Conservation (phyloP, 805 yeast species). For the Wickerhamomyces xylosicus region DNA sequence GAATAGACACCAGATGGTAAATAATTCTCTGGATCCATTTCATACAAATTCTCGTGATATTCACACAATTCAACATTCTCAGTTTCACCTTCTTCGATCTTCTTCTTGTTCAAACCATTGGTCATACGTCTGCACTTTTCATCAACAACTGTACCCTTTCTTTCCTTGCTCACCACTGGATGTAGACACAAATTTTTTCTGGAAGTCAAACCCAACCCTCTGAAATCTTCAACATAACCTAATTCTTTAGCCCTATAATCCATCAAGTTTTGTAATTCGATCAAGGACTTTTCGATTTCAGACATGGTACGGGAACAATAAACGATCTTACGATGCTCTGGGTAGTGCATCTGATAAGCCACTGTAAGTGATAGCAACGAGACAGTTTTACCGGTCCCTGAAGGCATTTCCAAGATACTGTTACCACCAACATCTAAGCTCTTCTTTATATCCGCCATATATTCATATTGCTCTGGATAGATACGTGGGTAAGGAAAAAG, state of each 20-base stretch:
- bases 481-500: conserved; percentile 93
- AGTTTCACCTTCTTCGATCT: conserved; percentile 42
- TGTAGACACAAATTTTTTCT: conserved; percentile 92
- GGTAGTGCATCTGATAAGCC: conserved; percentile 91
- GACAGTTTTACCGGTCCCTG: conserved; percentile 97
- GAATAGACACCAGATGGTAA: conserved; percentile 93
- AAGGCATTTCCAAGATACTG: conserved; percentile 96
- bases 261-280: conserved; percentile 85
- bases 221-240: conserved; percentile 80
- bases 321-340: conserved; percentile 87
- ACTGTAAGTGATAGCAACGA: conserved; percentile 85
- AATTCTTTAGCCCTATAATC: conserved; percentile 72
- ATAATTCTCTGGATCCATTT: conserved; percentile 77
- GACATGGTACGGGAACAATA: conserved; percentile 99
- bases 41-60: conserved; percentile 83
- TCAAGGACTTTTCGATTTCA: conserved; percentile 93
- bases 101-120: conserved; percentile 73
- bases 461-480: conserved; percentile 96
- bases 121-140: conserved; percentile 94
- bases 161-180: conserved; percentile 77
- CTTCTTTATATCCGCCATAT: conserved; percentile 92
- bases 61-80: conserved; percentile 61
- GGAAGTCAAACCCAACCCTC: conserved; percentile 89
- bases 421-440: conserved; percentile 95
- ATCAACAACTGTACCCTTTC: conserved; percentile 89